Evolutionary conservation across 768 basidiomycete species (phyloP).

Genomic region (Russula earlei): DNA sequence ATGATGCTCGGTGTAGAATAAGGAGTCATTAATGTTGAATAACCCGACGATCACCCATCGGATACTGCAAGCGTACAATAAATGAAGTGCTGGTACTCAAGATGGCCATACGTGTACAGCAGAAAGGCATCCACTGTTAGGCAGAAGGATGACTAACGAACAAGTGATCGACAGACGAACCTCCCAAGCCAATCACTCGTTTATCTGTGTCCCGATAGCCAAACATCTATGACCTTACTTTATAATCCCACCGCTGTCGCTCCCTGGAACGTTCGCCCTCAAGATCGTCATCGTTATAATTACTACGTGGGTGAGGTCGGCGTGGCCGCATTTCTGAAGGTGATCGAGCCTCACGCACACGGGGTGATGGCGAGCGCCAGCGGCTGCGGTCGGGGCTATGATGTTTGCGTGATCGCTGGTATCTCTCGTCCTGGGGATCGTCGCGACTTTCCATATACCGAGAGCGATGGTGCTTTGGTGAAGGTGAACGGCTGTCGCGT

Average conservation of each 20-base stretch:
- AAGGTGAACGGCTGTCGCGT: slow-evolving; percentile 8
- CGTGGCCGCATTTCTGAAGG: neutral
- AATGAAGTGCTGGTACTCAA: neutral
- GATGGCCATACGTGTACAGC: neutral
- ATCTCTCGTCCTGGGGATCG: neutral
- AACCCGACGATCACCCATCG: neutral
- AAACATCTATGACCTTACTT: slow-evolving; percentile 18
- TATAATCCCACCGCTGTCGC: slow-evolving; percentile 40
- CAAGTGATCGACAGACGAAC: neutral
- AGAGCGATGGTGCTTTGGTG: slow-evolving; percentile 6
- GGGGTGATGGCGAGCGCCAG: slow-evolving; percentile 16
- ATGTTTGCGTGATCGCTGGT: slow-evolving; percentile 14
- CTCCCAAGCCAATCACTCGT: neutral
- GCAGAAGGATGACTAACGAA: neutral
- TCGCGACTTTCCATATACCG: neutral
- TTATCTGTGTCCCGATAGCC: neutral
- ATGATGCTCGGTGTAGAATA: neutral
- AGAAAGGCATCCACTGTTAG: neutral
- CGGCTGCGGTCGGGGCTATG: slow-evolving; percentile 17
- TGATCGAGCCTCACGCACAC: slow-evolving; percentile 20
- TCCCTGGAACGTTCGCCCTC: slow-evolving; percentile 36
- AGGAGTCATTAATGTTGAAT: neutral
- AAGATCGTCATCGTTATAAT: slow-evolving; percentile 29
- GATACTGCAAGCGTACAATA: neutral
- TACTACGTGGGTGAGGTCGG: slow-evolving; percentile 10